A percentile compares a stretch with the other conserved stretches of the same genome.
These are phyloP conservation scores for Tetracladium marchalianum DNA, from an alignment of 495 filamentous ascomycete genomes.

Conservation along the genomic window DNA sequence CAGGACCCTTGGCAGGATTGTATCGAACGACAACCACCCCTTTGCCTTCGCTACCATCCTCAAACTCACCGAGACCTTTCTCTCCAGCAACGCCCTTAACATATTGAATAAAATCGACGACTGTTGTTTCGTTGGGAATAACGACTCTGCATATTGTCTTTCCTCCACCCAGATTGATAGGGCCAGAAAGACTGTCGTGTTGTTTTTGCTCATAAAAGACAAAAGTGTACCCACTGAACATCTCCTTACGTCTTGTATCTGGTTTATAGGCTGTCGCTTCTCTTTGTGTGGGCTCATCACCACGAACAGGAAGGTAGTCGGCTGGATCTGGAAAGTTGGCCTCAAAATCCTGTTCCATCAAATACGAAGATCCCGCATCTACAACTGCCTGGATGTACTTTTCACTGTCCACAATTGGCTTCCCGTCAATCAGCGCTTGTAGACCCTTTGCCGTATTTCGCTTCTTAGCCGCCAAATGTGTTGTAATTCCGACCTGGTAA, in stretches of 20 bases:
- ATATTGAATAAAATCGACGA: slow-evolving; percentile 67
- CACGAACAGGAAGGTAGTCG: slow-evolving; percentile 61
- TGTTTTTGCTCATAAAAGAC: slow-evolving; percentile 76
- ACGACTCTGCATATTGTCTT: slow-evolving; percentile 64
- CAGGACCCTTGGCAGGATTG: slow-evolving; percentile 45
- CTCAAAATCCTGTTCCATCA: slow-evolving; percentile 76
- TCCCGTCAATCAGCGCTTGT: slow-evolving; percentile 79
- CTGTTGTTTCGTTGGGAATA: slow-evolving; percentile 52
- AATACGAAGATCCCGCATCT: slow-evolving; percentile 58
- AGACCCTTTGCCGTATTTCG: slow-evolving; percentile 80
- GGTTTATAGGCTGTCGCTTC: slow-evolving; percentile 58
- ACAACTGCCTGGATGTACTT: slow-evolving; percentile 64
- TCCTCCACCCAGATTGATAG: slow-evolving; percentile 71
- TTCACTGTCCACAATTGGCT: slow-evolving; percentile 63
- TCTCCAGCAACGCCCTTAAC: slow-evolving; percentile 66
- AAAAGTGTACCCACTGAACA: slow-evolving; percentile 85
- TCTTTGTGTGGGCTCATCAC: slow-evolving; percentile 60
- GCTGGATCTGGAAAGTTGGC: slow-evolving; percentile 66
- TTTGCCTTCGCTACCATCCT: slow-evolving; percentile 50
- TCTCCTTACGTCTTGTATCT: slow-evolving; percentile 47
- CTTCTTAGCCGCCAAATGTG: slow-evolving; percentile 82
- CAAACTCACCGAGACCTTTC: slow-evolving; percentile 54
- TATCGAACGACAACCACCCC: slow-evolving; percentile 76
- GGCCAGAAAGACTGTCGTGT: slow-evolving; percentile 61
- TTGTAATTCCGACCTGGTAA: slow-evolving; percentile 61